Base-by-base conservation (phyloP, 2,329 filamentous ascomycete species). In the Graphilbum sp. region DNA sequence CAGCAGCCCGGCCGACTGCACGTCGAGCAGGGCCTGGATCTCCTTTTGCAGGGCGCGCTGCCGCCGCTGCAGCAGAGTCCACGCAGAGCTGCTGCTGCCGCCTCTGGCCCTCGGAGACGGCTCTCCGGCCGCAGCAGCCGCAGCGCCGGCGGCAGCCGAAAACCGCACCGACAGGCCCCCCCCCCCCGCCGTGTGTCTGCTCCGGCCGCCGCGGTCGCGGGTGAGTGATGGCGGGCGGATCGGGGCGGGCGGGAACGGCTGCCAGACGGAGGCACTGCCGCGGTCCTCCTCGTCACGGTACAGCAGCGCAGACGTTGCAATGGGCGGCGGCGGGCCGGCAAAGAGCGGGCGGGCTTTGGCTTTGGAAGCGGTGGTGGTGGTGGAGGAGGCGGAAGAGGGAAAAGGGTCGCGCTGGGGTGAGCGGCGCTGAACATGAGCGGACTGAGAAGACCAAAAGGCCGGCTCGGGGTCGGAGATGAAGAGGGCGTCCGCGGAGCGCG, bases 321-420 rank as follows among this genome's bases (percentile, higher is more conserved):
- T 69, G 4, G 67, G 67, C 1, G 67, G 64, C 0, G 67, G 67
- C 0, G 67, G 66, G 1, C 65, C 64, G 3, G 54, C 48, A 40
- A 69, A 70, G 33, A 69, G 55, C n/a, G n/a, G 3, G 52, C 42
- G 30, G n/a, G 16, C 8, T 7, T 41, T 13, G 46, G 46, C 35
- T 50, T 56, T 18, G 16, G 7, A 15, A 34, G 19, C 31, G 30
- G 10, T 19, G 19, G 34, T n/a, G 27, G 7, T 30, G 27, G 12
- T 25, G 12, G 23, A 25, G 12, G 23, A 25, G 23, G 23, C 7
- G 23, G 23, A 25, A 12, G 23, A 25, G 7, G 23, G 23, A 12
- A 12, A 25, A 12, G 23, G 7, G 12, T 12, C 23, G 7, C 23
- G 23, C 7, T 25, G 23, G 7, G 7, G 23, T 25, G 23, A 25